phyloP scores from a whole-genome alignment of 257 asterid genomes.

The Anisodus tanguticus region DNA sequence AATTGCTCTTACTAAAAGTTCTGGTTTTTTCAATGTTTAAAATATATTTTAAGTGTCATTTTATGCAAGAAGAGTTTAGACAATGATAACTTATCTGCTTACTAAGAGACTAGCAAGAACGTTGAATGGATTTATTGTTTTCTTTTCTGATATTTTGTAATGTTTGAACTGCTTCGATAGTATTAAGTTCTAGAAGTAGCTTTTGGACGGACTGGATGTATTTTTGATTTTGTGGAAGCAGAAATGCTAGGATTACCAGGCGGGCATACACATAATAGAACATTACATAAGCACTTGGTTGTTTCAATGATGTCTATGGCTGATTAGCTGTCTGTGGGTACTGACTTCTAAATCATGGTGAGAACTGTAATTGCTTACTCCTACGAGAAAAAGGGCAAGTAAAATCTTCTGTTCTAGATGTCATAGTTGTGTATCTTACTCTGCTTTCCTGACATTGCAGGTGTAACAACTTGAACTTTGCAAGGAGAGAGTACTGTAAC shows the following conservation, averaged over 20 bases:
- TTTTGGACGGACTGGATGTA: slow-evolving; percentile 4
- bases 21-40: slow-evolving; percentile 4
- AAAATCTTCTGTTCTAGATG: slow-evolving; percentile 1
- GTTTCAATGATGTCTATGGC: not conserved
- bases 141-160: slow-evolving; percentile 24
- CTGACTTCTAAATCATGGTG: not conserved
- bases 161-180: slow-evolving; percentile 8
- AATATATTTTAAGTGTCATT: not conserved
- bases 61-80: slow-evolving; percentile 24
- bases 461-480: slow-evolving; percentile 88
- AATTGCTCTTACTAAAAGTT: not conserved
- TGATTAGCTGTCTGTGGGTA: slow-evolving; percentile 8
- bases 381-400: not conserved
- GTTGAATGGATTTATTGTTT: not conserved
- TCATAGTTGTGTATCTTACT: slow-evolving; percentile 26
- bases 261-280: slow-evolving; percentile 20
- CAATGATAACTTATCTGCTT: not conserved
- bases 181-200: slow-evolving; percentile 18
- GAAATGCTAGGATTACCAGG: not conserved
- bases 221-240: slow-evolving; percentile 23
- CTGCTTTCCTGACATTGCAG: slow-evolving; percentile 44
- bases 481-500: slow-evolving; percentile 86
- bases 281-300: not conserved
- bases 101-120: slow-evolving; percentile 17
- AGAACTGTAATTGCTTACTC: not conserved